These are phyloP conservation scores for Daldinia concentrica DNA, from an alignment of 495 filamentous ascomycete genomes.

Conservation along the genomic window DNA sequence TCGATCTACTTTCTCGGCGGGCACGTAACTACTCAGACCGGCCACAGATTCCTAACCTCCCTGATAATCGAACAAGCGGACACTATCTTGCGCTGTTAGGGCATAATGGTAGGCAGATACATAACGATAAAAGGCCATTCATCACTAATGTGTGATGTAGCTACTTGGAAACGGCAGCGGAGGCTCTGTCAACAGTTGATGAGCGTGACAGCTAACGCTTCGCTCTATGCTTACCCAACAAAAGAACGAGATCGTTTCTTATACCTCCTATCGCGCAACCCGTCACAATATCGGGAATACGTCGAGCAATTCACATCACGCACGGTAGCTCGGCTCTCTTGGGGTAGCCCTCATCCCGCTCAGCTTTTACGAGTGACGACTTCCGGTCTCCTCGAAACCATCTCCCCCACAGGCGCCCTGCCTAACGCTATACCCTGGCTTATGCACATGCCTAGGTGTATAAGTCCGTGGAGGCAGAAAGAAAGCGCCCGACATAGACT, in stretches of 20 bases:
- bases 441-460: constrained; percentile 50
- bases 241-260: constrained; percentile 65
- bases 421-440: constrained; percentile 61
- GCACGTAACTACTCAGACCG: constrained; percentile 70
- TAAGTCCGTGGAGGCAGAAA: constrained; percentile 64
- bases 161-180: constrained; percentile 66
- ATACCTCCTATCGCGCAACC: constrained; percentile 52
- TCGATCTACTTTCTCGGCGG: constrained; percentile 67
- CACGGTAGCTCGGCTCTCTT: constrained; percentile 66
- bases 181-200: constrained; percentile 68
- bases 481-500: constrained; percentile 53
- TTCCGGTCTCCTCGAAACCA: constrained; percentile 65
- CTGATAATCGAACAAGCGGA: constrained; percentile 64
- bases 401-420: constrained; percentile 65
- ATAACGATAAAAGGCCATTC: background rate
- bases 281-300: constrained; percentile 60
- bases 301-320: constrained; percentile 69
- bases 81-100: constrained; percentile 66
- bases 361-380: constrained; percentile 63
- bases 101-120: constrained; percentile 54
- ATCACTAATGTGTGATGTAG: constrained; percentile 41
- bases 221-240: constrained; percentile 61
- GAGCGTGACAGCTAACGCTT: constrained; percentile 53
- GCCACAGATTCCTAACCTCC: constrained; percentile 62
- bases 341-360: constrained; percentile 61